Base-by-base conservation (phyloP, 805 yeast species). In the Candida piceae region DNA sequence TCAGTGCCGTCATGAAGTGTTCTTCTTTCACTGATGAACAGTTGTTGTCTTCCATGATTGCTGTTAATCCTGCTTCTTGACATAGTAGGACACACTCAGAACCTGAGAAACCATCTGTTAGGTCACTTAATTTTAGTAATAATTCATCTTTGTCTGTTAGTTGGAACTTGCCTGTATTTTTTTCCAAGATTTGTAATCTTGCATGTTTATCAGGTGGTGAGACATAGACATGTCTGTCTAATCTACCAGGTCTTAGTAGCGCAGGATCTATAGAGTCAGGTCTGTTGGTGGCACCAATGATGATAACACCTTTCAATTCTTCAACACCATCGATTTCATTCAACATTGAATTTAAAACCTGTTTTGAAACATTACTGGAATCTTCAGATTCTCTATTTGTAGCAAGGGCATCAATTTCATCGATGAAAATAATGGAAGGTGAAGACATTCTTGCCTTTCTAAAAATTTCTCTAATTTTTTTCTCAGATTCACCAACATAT, bases 251-350 rank as follows among this genome's bases (percentile, higher is more conserved):
- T 52, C 99, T 76, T 55, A 93, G 66, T 39, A 93, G 66, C 0
- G 98, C 98, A 0, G 96, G 74, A 55, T 93, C 98, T 30, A 93
- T 87, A 18, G 84, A 83, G 32, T 87, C 88, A 0, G 99, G 99
- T 51, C 96, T 70, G 57, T 93, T 93, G 0, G 99, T 93, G 8
- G 98, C 98, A 2, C 96, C 98, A 20, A 93, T 82, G 9, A 93
- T 81, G 2, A 88, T 85, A 5, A 93, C 98, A 3, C 96, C 97
- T 35, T 83, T 84, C 48, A 93, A 64, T 42, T 89, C 95, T 59
- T 93, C 99, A 13, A 93, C 90, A 54, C 99, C 99, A 57, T 93
- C 99, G 50, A 93, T 84, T 60, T 93, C 99, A 53, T 90, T 93
- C 50, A 93, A 70, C 48, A 93, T 64, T 0, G 97, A 84, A 2